Base-by-base conservation (phyloP, 2,329 filamentous ascomycete genomes). In the Penicillium occitanis region DNA sequence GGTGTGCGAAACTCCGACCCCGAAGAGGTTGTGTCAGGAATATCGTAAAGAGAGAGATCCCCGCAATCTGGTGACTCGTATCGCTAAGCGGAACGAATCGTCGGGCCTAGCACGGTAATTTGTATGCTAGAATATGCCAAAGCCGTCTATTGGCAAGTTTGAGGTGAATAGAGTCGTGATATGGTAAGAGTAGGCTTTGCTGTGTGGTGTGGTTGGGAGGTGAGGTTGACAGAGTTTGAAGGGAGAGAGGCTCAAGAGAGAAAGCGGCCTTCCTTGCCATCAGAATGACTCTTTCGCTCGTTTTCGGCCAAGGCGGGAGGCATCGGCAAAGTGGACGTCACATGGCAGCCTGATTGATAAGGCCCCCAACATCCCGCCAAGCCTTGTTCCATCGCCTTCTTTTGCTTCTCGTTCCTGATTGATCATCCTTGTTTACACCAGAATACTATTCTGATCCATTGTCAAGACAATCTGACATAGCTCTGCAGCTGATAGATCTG, bases 261-360 rank as follows among this genome's bases (percentile, higher is more conserved):
- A 11, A 2, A 3, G 10, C 37, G 19, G 6, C 30, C 11, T 2
- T n/a, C 33, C 51, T 58, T 59, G 62, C 61, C 61, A 64, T 64
- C 50, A 42, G 40, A 8, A 33, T 64, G 62, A 57, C 59, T 62
- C 59, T 37, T 35, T 11, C 33, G 33, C 33, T 57, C 53, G 53
- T 51, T 61, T 66, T 62, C 64, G 59, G 64, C 19, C 30, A 46
- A 48, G 19, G 53, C 44, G 53, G 63, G 48, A 40, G 57, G 19
- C 46, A 40, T 50, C 53, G 62, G 62, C 50, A 50, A 66, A 66
- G 44, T 17, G 33, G 42, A 66, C 64, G 42, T 66, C 64, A 63
- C 59, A 50, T 57, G n/a, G 64, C 28, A 46, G 64, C 64, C 64
- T 66, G 59, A 66, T 53, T 30, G 6, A 6, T 33, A n/a, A 53